Evolutionary conservation across 176 grass and related monocot genomes (phyloP).

Genomic region (Ensete glaucum): DNA sequence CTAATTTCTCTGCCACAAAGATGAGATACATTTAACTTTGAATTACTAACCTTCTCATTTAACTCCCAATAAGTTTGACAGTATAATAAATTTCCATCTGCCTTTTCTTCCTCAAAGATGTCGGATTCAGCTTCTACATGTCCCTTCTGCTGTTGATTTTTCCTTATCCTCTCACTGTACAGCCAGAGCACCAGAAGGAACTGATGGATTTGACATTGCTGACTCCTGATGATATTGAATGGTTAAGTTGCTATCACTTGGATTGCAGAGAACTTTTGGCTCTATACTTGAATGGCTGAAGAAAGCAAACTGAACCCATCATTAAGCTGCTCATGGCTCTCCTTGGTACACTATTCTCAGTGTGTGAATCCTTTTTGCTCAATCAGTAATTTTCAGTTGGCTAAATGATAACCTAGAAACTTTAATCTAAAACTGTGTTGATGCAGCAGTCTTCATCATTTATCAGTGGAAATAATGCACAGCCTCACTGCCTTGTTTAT

Average conservation of each 20-base stretch:
- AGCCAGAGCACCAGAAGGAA: constrained; percentile 81
- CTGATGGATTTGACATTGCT: constrained; percentile 52
- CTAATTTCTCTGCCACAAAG: no score
- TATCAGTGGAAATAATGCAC: no score
- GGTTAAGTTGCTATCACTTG: constrained; percentile 68
- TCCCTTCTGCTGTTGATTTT: not conserved
- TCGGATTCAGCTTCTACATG: not conserved
- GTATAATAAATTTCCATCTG: no score
- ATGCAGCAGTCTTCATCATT: no score
- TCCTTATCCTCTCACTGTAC: constrained; percentile 2
- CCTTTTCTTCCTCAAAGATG: no score
- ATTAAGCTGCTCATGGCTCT: constrained; percentile 12
- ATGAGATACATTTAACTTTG: no score
- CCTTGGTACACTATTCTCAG: not conserved
- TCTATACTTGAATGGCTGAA: constrained; percentile 59
- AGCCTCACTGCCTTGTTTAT: no score
- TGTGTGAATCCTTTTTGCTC: not conserved
- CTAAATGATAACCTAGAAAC: no score
- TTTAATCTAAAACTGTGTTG: no score
- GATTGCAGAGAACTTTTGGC: constrained; percentile 52
- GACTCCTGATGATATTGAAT: constrained; percentile 59
- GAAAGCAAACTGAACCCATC: constrained; percentile 63
- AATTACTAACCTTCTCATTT: no score
- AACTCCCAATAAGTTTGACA: no score
- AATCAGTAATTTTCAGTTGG: not conserved